A percentile compares a stretch with the other conserved stretches of the same genome.
Conservation (phyloP, 768 basidiomycete species). For the Gyrodon lividus region DNA sequence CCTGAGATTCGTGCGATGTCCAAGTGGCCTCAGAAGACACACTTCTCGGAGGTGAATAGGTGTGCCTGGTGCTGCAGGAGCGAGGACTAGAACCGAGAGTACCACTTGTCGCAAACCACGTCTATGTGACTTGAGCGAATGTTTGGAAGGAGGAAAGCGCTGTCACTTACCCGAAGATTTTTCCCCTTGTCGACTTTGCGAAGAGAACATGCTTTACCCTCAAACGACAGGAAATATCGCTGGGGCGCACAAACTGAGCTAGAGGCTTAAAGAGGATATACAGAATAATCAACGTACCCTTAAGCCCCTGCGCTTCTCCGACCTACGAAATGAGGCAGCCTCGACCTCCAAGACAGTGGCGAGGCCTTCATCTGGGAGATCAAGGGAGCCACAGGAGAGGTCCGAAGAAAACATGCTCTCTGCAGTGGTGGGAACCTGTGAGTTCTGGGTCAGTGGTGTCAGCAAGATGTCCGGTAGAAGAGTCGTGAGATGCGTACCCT, state of each 20-base stretch:
- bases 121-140: constrained; percentile 1
- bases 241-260: constrained; percentile 4
- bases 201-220: background rate
- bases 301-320: background rate
- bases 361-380: background rate
- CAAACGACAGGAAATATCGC: constrained; percentile 3
- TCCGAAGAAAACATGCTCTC: background rate
- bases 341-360: background rate
- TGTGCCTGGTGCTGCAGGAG: background rate
- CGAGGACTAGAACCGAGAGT: background rate
- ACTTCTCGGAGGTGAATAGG: background rate
- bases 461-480: background rate
- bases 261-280: background rate
- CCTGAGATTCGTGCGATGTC: background rate
- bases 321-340: background rate
- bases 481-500: constrained; percentile 7
- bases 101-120: background rate
- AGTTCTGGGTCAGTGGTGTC: background rate
- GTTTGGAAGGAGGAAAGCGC: background rate
- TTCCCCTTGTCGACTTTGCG: constrained; percentile 1
- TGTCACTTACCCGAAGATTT: constrained; percentile 4
- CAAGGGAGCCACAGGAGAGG: background rate
- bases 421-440: background rate
- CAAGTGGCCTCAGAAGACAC: background rate
- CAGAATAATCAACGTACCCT: background rate